phyloP scores from a whole-genome alignment of 441 rosid genomes.

The Geranium incanum region DNA sequence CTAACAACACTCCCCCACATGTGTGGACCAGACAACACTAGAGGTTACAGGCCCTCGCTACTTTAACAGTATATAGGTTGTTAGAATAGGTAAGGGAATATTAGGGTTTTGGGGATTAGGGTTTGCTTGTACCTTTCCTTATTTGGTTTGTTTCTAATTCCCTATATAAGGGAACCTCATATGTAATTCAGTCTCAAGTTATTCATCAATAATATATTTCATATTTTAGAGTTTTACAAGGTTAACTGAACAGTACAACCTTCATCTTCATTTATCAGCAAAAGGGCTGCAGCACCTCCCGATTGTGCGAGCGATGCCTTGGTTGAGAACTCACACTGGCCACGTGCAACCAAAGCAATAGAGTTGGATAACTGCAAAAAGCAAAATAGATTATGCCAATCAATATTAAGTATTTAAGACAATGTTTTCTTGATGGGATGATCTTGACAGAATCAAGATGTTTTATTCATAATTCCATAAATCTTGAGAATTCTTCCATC shows the following conservation, averaged over 20 bases:
- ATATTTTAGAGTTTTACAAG: too few relatives aligned
- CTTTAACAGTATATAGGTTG: not conserved
- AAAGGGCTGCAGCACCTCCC: constrained; percentile 71
- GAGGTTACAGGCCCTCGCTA: not conserved
- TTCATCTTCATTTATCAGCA: constrained; percentile 73
- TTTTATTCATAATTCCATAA: not conserved
- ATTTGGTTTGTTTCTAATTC: too few relatives aligned
- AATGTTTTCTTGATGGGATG: constrained; percentile 5
- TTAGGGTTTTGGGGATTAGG: too few relatives aligned
- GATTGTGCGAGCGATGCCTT: constrained; percentile 72
- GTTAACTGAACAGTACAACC: constrained; percentile 35
- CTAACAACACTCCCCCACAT: too few relatives aligned
- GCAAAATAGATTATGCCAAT: constrained; percentile 14
- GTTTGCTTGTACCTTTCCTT: too few relatives aligned
- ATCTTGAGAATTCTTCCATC: not conserved
- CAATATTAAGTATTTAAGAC: constrained; percentile 4
- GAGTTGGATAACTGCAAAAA: constrained; percentile 58
- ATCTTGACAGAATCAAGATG: not conserved
- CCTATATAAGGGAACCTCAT: too few relatives aligned
- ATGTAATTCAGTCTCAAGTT: too few relatives aligned
- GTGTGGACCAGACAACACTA: too few relatives aligned
- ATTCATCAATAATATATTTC: too few relatives aligned
- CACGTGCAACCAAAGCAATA: constrained; percentile 57
- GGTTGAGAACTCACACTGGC: constrained; percentile 61
- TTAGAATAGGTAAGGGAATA: too few relatives aligned